Evolutionary conservation across 2,329 filamentous ascomycete species (phyloP).

Genomic region (Neocucurbitaria cava): DNA sequence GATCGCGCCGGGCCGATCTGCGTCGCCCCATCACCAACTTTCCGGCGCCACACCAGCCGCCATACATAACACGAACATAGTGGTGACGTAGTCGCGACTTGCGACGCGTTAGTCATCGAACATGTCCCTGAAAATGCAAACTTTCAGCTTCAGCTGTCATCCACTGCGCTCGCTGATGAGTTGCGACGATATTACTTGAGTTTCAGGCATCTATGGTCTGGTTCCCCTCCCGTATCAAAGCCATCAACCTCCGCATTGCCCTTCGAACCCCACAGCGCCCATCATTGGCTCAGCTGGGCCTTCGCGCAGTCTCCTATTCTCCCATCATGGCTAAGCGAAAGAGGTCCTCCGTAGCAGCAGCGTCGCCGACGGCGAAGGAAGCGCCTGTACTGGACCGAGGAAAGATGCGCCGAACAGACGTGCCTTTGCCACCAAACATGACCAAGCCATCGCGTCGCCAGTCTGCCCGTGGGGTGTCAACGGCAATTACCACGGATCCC

Average conservation of each 20-base stretch:
- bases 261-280: constrained; percentile 16
- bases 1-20: constrained; percentile 11
- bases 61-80: constrained; percentile 16
- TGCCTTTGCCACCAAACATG: constrained; percentile 32
- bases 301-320: constrained; percentile 8
- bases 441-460: constrained; percentile 33
- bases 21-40: neutral
- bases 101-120: constrained; percentile 26
- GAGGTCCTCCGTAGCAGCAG: constrained; percentile 31
- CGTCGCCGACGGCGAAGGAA: constrained; percentile 14
- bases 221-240: constrained; percentile 20
- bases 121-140: constrained; percentile 17
- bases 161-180: constrained; percentile 2
- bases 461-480: constrained; percentile 30
- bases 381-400: constrained; percentile 15
- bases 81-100: constrained; percentile 31
- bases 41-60: constrained; percentile 11
- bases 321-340: constrained; percentile 43
- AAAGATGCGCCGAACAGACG: constrained; percentile 28
- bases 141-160: constrained; percentile 5
- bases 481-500: constrained; percentile 37
- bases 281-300: constrained; percentile 11
- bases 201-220: constrained; percentile 35
- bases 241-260: constrained; percentile 22
- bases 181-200: constrained; percentile 8